Conservation (phyloP, 139 green algal genomes). For the Coccomyxa sp. region DNA sequence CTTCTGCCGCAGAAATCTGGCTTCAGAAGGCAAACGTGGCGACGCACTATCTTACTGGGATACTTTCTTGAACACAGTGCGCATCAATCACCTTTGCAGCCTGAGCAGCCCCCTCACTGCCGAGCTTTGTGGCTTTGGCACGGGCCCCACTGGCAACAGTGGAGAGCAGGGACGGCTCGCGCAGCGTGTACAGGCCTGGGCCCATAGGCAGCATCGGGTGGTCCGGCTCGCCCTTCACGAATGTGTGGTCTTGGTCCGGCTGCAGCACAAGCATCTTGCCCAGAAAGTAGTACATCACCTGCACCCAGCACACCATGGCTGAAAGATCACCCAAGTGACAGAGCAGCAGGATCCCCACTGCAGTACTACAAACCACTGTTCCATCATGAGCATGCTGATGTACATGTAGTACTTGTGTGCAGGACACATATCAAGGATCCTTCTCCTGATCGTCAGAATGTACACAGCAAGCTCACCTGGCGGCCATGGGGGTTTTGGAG, state of each 20-base stretch:
- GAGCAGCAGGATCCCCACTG: background rate
- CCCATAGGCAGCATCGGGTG: slow-evolving; percentile 81
- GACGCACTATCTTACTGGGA: too few species aligned
- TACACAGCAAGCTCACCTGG: slow-evolving; percentile 19
- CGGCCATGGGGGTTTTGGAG: slow-evolving; percentile 37
- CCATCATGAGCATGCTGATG: background rate
- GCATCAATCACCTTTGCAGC: too few species aligned
- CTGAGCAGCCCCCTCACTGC: too few species aligned
- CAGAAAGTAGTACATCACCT: slow-evolving; percentile 87
- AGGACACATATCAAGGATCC: too few species aligned
- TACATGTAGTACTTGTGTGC: background rate
- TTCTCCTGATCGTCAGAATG: background rate
- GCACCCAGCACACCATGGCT: slow-evolving; percentile 15
- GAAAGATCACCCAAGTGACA: background rate
- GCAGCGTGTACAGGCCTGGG: slow-evolving; percentile 68
- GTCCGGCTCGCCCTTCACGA: slow-evolving; percentile 44
- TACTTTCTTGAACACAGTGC: too few species aligned
- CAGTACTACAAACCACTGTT: background rate
- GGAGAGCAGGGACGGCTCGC: slow-evolving; percentile 9
- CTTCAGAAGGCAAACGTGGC: too few species aligned
- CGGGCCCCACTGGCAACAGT: background rate
- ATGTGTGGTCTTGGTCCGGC: slow-evolving; percentile 48
- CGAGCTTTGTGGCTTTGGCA: background rate
- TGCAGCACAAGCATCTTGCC: slow-evolving; percentile 87
- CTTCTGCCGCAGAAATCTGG: background rate